Evolutionary conservation across 345 rosid genomes (phyloP).

Genomic region (Hibiscus syriacus): DNA sequence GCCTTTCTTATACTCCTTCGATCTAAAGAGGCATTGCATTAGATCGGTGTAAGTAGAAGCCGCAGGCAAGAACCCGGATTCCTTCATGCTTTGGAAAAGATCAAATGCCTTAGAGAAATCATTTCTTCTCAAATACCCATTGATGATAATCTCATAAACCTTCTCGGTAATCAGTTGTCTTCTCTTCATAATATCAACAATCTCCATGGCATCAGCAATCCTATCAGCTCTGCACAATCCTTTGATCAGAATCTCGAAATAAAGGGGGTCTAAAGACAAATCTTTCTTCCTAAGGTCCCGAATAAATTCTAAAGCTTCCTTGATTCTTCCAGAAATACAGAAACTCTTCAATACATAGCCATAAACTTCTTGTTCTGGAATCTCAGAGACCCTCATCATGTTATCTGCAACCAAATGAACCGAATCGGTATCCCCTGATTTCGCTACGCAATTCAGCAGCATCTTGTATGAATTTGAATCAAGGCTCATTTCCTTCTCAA

Average conservation of each 20-base stretch:
- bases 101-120: constrained; percentile 51
- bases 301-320: constrained; percentile 61
- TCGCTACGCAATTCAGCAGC: constrained; percentile 41
- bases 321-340: constrained; percentile 63
- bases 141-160: constrained; percentile 44
- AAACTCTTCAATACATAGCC: constrained; percentile 53
- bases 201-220: constrained; percentile 67
- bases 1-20: constrained; percentile 46
- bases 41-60: constrained; percentile 59
- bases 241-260: constrained; percentile 57
- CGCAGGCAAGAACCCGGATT: constrained; percentile 35
- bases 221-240: constrained; percentile 65
- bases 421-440: constrained; percentile 38
- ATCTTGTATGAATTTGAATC: constrained; percentile 45
- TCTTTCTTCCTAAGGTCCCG: constrained; percentile 48
- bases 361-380: constrained; percentile 46
- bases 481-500: constrained; percentile 41
- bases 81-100: constrained; percentile 45
- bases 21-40: constrained; percentile 55
- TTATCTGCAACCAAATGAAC: constrained; percentile 50
- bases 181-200: constrained; percentile 62
- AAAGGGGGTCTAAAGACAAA: constrained; percentile 32
- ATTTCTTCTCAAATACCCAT: constrained; percentile 53
- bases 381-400: constrained; percentile 43
- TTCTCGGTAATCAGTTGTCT: constrained; percentile 37